phyloP scores from a whole-genome alignment of 176 grass and related monocot genomes.

The Luzula sylvatica region DNA sequence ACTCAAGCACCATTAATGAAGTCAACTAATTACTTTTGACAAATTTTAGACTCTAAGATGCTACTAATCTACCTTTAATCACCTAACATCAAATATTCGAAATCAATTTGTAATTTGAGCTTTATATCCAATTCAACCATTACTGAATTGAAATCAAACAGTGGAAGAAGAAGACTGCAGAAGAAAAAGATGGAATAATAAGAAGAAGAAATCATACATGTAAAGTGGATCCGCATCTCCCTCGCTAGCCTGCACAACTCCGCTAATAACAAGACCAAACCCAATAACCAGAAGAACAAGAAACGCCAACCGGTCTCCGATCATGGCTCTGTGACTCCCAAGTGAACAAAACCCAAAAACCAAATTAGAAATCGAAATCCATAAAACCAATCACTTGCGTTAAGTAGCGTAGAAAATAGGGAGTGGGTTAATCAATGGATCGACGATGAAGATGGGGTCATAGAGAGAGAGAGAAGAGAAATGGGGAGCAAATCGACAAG shows the following conservation, averaged over 20 bases:
- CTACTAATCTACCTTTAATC: background rate
- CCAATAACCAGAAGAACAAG: constrained; percentile 8
- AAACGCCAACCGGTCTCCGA: constrained; percentile 1
- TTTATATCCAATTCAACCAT: background rate
- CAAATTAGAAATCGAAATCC: constrained; percentile 12
- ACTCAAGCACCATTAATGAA: background rate
- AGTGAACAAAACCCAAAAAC: background rate
- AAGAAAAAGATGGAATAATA: background rate
- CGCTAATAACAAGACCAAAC: constrained; percentile 4
- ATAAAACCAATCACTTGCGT: background rate
- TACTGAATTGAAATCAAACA: background rate
- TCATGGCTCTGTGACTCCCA: constrained; percentile 6
- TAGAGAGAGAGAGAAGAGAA: background rate
- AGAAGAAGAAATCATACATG: constrained; percentile 21
- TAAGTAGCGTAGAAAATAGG: background rate
- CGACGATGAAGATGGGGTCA: background rate
- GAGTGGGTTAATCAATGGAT: background rate
- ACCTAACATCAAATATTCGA: background rate
- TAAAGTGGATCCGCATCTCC: constrained; percentile 42
- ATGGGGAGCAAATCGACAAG: constrained; percentile 12
- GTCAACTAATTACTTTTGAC: background rate
- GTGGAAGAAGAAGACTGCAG: background rate
- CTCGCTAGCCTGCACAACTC: constrained; percentile 1
- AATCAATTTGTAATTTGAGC: background rate
- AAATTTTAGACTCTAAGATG: background rate